Base-by-base conservation (phyloP, 257 asterid species). In the Solanum acaule region DNA sequence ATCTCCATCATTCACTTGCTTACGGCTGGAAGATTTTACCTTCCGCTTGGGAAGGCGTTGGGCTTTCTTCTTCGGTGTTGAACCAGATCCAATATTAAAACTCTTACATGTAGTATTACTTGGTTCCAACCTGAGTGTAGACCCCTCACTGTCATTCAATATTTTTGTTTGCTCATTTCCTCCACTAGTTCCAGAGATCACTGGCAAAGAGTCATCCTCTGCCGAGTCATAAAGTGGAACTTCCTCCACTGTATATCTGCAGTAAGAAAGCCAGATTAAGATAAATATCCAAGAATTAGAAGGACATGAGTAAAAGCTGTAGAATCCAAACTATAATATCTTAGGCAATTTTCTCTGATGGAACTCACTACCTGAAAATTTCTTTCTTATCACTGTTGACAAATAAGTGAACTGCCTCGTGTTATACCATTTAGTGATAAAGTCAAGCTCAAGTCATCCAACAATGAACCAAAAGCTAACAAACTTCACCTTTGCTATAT, bases 201-300 rank as follows among this genome's bases (percentile, higher is more conserved):
- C 90, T 27, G 90, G 91, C 68, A 92, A 89, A 84, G 93, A 93
- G 70, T 94, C 98, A 91, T 96, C 99, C 91, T 97, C 99, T 88
- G 95, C 99, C 85, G 99, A 97, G 87, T 97, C 99, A 79, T 97
- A 96, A 68, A 97, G 93, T 23, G 98, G 99, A 91, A 97, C 88
- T 86, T 97, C 92, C 90, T 97, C 98, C 87, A 96, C 99, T 34
- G 92, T 82, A 90, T 96, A 96, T 88, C 99, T 95, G 98, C 89
- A 90, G 31, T 77, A 85, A 44, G 72, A 89, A 83, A 90, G 83
- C 67, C 87, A 87, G 67, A 79, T 86, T 67, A 87, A 49, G 56
- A 73, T 70, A 61, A 59, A 59, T 25, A 65, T 86, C 38, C 87
- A 68, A 25, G 85, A 63, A 16, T 56, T 86, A 49, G 52, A 56